Base-by-base conservation (phyloP, 2,329 filamentous ascomycete genomes). In the Alternaria longipes region DNA sequence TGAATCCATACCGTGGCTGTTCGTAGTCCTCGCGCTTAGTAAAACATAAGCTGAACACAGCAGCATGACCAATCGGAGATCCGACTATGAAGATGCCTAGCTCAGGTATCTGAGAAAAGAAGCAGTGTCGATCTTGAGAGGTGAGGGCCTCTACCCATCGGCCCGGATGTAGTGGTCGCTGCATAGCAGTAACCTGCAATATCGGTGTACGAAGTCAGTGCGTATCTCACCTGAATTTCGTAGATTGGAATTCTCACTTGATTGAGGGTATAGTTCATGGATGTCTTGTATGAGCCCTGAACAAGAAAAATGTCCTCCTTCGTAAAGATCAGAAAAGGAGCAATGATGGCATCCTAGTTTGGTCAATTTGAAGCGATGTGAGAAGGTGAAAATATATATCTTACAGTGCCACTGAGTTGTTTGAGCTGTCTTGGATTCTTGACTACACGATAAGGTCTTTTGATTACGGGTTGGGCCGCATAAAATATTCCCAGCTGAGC, bases 71-170 rank as follows among this genome's bases (percentile, higher is more conserved):
- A 49, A 84, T 85, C n/a, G 88, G 84, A 11, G 88, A 89, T 0
- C 85, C 91, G 1, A 90, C 80, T 3, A 92, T 81, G 8, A 93
- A 85, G 14, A 93, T 80, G n/a, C 84, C 89, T 1, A 95, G 81
- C 67, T 91, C 88, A 0, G 90, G 89, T 1, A 94, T 87, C 52
- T 89, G 84, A 0, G 84, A 79, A 38, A 87, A 78, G 83, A 91
- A 87, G 77, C 85, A 89, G 22, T 92, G 78, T 8, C 87, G 84
- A 65, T 88, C 69, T 24, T 56, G 59, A 14, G 79, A 71, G 44
- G 40, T 47, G 18, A 62, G 40, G 8, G 44, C 42, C 24, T 50
- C 36, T 4, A 49, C n/a, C 47, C 53, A 54, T 4, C 30, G 36
- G 2, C 50, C 36, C 0, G 69, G 63, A 30, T 67, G 68, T 12